Percentiles rank a stretch among this genome's conserved stretches.
These are phyloP conservation scores for Tylopilus subfusipes DNA, from an alignment of 768 basidiomycete genomes.

Conservation along the genomic window DNA sequence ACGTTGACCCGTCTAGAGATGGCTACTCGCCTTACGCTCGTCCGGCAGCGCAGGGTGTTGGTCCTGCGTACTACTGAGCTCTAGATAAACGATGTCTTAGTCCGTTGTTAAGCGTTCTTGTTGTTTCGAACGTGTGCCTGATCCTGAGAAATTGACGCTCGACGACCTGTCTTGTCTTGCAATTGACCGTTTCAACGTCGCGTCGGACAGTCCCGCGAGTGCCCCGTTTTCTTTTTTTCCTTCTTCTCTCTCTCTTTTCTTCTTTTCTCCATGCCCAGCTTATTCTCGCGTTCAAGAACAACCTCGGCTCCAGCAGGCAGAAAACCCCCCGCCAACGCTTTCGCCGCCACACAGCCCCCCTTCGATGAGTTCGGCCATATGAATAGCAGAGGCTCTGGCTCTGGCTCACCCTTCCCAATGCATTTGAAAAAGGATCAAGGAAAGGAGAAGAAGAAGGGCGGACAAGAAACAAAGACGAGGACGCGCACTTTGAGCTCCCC, in stretches of 20 bases:
- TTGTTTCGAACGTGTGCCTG: constrained; percentile 10
- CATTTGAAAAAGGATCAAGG: constrained; percentile 47
- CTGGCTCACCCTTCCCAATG: constrained; percentile 17
- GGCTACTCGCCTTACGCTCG: not conserved
- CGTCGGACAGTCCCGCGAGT: constrained; percentile 9
- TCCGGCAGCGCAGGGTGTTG: not conserved
- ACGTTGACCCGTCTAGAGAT: not conserved
- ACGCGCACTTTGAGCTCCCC: constrained; percentile 42
- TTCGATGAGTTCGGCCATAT: constrained; percentile 69
- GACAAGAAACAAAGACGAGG: constrained; percentile 32
- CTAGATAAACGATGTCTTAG: too few relatives aligned
- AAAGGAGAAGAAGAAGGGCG: constrained; percentile 43
- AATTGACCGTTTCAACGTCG: constrained; percentile 13
- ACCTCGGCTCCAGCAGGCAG: constrained; percentile 52
- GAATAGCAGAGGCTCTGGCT: constrained; percentile 41
- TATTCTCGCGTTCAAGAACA: constrained; percentile 70
- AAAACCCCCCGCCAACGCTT: constrained; percentile 25
- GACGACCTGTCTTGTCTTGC: not conserved
- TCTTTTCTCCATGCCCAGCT: constrained; percentile 56
- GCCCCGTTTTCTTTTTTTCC: not conserved
- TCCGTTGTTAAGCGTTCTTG: not conserved
- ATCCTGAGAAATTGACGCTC: constrained; percentile 29
- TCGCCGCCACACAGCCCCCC: constrained; percentile 17
- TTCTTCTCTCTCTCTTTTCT: not conserved
- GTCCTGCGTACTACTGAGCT: not conserved